Conservation (phyloP, 352 stramenopile species). For the Peronosclerospora sorghi region DNA sequence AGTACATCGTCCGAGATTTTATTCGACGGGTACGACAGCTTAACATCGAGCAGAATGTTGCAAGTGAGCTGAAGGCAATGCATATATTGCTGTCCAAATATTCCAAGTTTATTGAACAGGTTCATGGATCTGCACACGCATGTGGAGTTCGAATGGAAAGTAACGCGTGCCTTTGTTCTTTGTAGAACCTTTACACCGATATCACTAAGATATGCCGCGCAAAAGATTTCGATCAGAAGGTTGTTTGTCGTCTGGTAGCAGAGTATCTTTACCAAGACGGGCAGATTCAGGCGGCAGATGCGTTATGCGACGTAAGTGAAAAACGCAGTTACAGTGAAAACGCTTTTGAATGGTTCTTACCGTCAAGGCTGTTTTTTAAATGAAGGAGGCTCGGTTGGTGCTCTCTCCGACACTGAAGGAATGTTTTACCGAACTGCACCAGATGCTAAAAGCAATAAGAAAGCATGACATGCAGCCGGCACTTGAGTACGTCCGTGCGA, state of each 20-base stretch:
- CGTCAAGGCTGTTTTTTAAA: neutral
- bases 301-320: conserved; percentile 52
- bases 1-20: conserved; percentile 57
- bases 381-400: conserved; percentile 49
- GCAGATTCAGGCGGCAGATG: conserved; percentile 59
- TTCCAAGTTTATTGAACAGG: conserved; percentile 76
- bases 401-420: conserved; percentile 35
- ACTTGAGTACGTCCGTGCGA: conserved; percentile 37
- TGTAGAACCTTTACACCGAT: conserved; percentile 46
- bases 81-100: conserved; percentile 68
- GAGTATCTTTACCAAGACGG: conserved; percentile 77
- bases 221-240: conserved; percentile 51
- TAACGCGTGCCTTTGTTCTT: neutral
- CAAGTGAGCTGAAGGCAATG: conserved; percentile 53
- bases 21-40: conserved; percentile 48
- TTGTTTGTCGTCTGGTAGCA: conserved; percentile 51
- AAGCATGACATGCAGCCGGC: conserved; percentile 48
- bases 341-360: neutral
- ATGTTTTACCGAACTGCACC: conserved; percentile 59
- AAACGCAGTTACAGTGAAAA: no score
- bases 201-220: conserved; percentile 53
- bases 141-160: neutral
- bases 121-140: conserved; percentile 4
- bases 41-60: conserved; percentile 63
- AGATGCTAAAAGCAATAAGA: conserved; percentile 57